A percentile compares a stretch with the other conserved stretches of the same genome.
phyloP scores from a whole-genome alignment of 495 filamentous ascomycete genomes.

The Cladorrhinum samala region DNA sequence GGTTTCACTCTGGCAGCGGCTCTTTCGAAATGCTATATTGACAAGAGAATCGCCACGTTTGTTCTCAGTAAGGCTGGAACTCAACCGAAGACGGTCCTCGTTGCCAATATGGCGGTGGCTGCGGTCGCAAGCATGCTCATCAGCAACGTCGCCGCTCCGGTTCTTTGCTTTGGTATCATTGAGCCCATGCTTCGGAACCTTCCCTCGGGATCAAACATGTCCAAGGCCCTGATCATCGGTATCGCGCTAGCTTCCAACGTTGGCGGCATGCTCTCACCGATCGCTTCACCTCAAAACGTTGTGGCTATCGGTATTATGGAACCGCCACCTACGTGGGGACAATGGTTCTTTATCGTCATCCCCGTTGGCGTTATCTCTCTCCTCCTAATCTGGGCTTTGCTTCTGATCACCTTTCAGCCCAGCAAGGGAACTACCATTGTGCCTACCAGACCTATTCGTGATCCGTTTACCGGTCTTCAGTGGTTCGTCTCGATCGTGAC shows the following conservation, averaged over 20 bases:
- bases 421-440: constrained; percentile 83
- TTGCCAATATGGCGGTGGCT: constrained; percentile 98
- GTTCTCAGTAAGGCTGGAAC: constrained; percentile 97
- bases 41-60: constrained; percentile 92
- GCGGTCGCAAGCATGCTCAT: constrained; percentile 99
- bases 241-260: constrained; percentile 95
- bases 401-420: constrained; percentile 79
- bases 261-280: constrained; percentile 91
- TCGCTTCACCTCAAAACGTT: constrained; percentile 95
- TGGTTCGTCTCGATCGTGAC: constrained; percentile 88
- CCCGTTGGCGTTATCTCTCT: constrained; percentile 90
- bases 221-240: constrained; percentile 90
- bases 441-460: constrained; percentile 80
- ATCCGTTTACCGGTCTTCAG: constrained; percentile 81
- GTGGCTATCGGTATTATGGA: constrained; percentile 94
- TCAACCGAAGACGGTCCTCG: constrained; percentile 73
- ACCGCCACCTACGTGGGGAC: constrained; percentile 81
- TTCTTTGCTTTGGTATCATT: constrained; percentile 97
- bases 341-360: constrained; percentile 94
- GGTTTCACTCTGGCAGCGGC: constrained; percentile 95
- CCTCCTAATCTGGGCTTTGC: constrained; percentile 78
- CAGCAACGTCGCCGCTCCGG: constrained; percentile 94
- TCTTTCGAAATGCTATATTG: constrained; percentile 93
- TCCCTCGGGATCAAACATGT: constrained; percentile 80
- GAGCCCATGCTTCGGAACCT: constrained; percentile 94